Conservation (phyloP, 495 filamentous ascomycete species). For the Hyaloscypha variabilis region DNA sequence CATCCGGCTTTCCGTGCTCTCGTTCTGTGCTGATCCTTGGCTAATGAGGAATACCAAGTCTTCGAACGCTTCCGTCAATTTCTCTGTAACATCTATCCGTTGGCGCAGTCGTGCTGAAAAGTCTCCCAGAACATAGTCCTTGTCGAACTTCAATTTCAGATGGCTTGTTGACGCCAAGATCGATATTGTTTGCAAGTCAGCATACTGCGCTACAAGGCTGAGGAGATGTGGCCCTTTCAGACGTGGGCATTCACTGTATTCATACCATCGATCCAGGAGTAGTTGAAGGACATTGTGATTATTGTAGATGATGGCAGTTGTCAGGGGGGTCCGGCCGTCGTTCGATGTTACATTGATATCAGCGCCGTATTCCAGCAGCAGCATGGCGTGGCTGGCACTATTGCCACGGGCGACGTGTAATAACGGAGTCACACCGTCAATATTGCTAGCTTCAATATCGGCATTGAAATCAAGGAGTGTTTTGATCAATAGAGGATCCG, state of each 20-base stretch:
- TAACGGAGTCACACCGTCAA: conserved; percentile 39
- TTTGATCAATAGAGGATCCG: conserved; percentile 30
- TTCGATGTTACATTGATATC: conserved; percentile 38
- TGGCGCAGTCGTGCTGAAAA: conserved; percentile 9
- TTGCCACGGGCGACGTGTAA: conserved; percentile 41
- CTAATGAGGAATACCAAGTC: conserved; percentile 23
- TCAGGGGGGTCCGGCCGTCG: conserved; percentile 21
- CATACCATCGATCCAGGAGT: conserved; percentile 36
- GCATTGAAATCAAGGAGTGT: conserved; percentile 37
- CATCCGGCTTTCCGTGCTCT: conserved; percentile 15
- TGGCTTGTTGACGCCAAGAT: conserved; percentile 34
- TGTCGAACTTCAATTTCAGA: conserved; percentile 29
- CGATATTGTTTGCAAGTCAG: conserved; percentile 28
- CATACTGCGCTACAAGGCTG: conserved; percentile 30
- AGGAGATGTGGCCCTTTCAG: conserved; percentile 37
- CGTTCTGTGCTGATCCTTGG: conserved; percentile 1
- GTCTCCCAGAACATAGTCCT: conserved; percentile 20
- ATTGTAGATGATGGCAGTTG: conserved; percentile 29
- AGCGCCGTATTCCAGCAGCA: conserved; percentile 44
- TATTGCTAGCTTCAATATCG: conserved; percentile 31
- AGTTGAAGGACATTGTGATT: conserved; percentile 32
- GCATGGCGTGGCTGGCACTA: conserved; percentile 36
- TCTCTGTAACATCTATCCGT: conserved; percentile 13
- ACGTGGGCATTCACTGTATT: conserved; percentile 36
- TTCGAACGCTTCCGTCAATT: conserved; percentile 18